These are phyloP conservation scores for Stachybotrys chlorohalonatus DNA, from an alignment of 2,329 filamentous ascomycete species.

Conservation along the genomic window DNA sequence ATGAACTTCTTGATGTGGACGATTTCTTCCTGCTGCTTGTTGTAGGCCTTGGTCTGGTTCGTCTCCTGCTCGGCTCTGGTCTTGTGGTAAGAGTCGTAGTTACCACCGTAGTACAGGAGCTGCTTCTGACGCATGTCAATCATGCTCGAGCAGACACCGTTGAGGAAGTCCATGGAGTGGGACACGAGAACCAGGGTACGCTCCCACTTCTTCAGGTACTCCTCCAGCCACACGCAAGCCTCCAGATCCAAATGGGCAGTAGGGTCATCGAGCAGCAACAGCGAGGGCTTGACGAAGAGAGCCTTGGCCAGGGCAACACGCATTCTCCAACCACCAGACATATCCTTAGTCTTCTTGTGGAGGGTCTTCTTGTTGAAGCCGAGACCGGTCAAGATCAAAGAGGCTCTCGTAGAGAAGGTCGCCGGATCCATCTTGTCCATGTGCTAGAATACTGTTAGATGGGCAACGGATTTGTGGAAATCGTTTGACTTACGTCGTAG, in stretches of 20 bases:
- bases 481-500: slow-evolving; percentile 66
- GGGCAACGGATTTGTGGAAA: background rate
- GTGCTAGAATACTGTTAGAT: slow-evolving; percentile 46
- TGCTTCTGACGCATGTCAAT: slow-evolving; percentile 90
- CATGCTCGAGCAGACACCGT: slow-evolving; percentile 97
- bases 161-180: slow-evolving; percentile 97
- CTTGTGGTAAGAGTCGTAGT: slow-evolving; percentile 98
- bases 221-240: slow-evolving; percentile 98
- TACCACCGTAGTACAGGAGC: slow-evolving; percentile 97
- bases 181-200: slow-evolving; percentile 93
- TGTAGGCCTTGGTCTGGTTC: slow-evolving; percentile 98
- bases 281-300: slow-evolving; percentile 93
- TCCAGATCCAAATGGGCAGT: slow-evolving; percentile 99
- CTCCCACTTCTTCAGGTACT: slow-evolving; percentile 99
- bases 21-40: slow-evolving; percentile 99
- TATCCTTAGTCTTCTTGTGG: slow-evolving; percentile 99
- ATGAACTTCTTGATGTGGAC: slow-evolving; percentile 99
- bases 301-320: slow-evolving; percentile 96
- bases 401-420: slow-evolving; percentile 91
- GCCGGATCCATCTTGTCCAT: slow-evolving; percentile 99
- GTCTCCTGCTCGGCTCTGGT: slow-evolving; percentile 87
- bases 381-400: slow-evolving; percentile 94
- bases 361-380: slow-evolving; percentile 99
- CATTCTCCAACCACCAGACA: slow-evolving; percentile 99
- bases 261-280: slow-evolving; percentile 93